Evolutionary conservation across 2,329 filamentous ascomycete species (phyloP), one percentile per base, ranked within the genome.

Genomic region (Aspergillus cejpii): DNA sequence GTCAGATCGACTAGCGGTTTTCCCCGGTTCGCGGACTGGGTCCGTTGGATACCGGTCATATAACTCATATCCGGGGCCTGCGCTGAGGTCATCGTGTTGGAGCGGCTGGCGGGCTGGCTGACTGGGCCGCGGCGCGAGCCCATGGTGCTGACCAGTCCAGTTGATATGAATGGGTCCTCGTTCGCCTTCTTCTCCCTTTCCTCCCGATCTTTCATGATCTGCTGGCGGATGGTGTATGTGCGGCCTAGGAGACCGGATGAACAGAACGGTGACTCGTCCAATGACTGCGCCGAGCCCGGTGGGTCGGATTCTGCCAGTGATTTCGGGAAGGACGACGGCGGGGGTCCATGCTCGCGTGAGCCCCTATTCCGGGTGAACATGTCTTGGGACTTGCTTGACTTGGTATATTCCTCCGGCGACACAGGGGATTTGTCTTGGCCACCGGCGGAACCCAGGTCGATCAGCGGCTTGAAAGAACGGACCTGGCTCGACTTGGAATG

Each of bases 1-100:
- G 80, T 81, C 31, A 88, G 73, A 56, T 86, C 84, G 23, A 89
- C 67, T 5, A 89, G 72, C 1, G 85, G 84, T 49, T 80, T 80
- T 2, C 74, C 73, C 19, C 64, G 60, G 5, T 57, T 62, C 40
- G 63, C 53, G 1, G 76, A 77, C n/a, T 62, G 64, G n/a, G 70
- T 69, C 39, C 74, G 69, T 31, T 66, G 64, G 3, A 75, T 65
- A 29, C 63, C 58, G 19, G 58, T 57, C n/a, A n/a, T n/a, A n/a
- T n/a, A n/a, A 17, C 40, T 43, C 6, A 38, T 23, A 37, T 61
- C 60, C 1, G 60, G 55, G 2, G 48, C 49, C 2, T 57, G 54
- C 3, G 46, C 42, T 7, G 58, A 58, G 6, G 56, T 60, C 50
- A 66, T 62, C 17, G 64, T 66, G 50, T 64, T 66, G 21, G 58